phyloP scores from a whole-genome alignment of 2,329 filamentous ascomycete species.

The Dactylellina cionopaga region DNA sequence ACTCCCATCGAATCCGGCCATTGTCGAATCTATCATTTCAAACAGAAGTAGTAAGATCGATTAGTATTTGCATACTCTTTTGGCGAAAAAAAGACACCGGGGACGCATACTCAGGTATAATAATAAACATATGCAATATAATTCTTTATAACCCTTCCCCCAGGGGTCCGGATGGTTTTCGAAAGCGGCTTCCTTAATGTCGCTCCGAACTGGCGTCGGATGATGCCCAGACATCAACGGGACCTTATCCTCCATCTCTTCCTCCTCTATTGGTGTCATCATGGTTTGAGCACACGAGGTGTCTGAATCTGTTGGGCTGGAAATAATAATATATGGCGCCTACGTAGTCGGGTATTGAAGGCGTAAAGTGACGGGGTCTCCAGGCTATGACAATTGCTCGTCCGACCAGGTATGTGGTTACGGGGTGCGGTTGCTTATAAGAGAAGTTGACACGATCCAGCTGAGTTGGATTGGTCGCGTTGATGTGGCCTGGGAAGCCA shows the following conservation, averaged over 20 bases:
- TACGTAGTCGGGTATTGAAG: too few species aligned
- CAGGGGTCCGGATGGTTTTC: slow-evolving; percentile 50
- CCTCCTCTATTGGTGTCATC: slow-evolving; percentile 50
- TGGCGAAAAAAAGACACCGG: not conserved
- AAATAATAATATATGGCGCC: too few species aligned
- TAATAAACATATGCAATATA: slow-evolving; percentile 45
- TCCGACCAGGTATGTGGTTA: too few species aligned
- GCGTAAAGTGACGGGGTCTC: too few species aligned
- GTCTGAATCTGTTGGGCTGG: too few species aligned
- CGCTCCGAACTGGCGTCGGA: slow-evolving; percentile 22
- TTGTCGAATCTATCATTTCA: slow-evolving; percentile 61
- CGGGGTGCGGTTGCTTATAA: too few species aligned
- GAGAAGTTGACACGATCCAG: too few species aligned
- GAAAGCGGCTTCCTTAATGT: slow-evolving; percentile 50
- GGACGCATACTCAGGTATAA: slow-evolving; percentile 43
- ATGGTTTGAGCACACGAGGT: too few species aligned
- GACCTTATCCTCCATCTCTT: slow-evolving; percentile 51
- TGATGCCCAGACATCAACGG: slow-evolving; percentile 39
- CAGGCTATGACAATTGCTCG: too few species aligned
- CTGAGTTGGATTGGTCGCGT: too few species aligned
- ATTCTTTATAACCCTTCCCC: slow-evolving; percentile 51
- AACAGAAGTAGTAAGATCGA: not conserved
- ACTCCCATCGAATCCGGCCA: slow-evolving; percentile 70
- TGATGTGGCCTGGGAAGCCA: too few species aligned
- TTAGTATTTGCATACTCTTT: not conserved